A percentile compares a stretch with the other conserved stretches of the same genome.
Conservation (phyloP, 345 rosid species). For the Ailanthus altissimus region DNA sequence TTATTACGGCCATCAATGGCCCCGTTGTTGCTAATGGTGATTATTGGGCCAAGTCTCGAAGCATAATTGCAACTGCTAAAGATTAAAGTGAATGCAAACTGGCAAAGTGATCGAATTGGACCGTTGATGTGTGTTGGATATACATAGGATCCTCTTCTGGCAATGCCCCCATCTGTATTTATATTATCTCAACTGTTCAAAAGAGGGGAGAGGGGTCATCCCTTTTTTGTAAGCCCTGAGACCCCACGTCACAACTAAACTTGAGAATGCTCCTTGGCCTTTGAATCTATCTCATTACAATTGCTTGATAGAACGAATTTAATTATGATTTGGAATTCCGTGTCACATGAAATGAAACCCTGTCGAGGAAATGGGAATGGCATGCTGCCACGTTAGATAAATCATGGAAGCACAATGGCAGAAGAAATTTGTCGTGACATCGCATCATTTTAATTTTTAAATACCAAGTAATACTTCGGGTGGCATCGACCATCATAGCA, state of each 20-base stretch:
- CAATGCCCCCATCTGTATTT: neutral
- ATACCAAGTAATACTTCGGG: too few species aligned
- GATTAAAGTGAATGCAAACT: neutral
- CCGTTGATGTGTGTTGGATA: neutral
- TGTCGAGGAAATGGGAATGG: neutral
- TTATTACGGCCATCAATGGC: neutral
- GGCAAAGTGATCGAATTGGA: neutral
- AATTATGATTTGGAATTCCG: neutral
- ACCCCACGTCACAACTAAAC: neutral
- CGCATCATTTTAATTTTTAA: too few species aligned
- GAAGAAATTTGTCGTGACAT: too few species aligned
- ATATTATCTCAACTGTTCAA: neutral
- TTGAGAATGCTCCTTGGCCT: neutral
- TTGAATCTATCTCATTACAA: too few species aligned
- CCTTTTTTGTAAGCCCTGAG: neutral
- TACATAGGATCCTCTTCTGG: constrained; percentile 16
- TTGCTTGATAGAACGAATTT: neutral
- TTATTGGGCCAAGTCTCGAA: neutral
- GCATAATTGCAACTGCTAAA: neutral
- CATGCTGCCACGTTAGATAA: neutral
- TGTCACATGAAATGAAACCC: neutral
- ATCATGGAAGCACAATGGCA: too few species aligned
- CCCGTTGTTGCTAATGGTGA: neutral
- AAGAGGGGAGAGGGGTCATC: neutral
- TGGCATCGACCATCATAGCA: too few species aligned